Conservation (phyloP, 139 green algal species). For the Mesostigma viride region DNA sequence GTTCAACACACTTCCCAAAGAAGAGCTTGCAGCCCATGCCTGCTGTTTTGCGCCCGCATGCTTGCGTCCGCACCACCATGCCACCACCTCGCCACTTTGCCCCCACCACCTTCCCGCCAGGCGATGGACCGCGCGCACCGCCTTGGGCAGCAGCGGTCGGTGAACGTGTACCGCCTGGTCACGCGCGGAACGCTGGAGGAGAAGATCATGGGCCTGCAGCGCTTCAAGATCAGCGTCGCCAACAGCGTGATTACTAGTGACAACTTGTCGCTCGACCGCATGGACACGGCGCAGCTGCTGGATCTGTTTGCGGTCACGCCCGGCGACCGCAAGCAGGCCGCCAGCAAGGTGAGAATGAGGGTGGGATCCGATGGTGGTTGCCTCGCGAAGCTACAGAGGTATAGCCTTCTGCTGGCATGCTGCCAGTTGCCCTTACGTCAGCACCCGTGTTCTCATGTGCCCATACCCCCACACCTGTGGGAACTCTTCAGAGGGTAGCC, state of each 20-base stretch:
- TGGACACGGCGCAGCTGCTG: constrained; percentile 72
- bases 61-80: no score
- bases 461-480: no score
- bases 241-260: constrained; percentile 66
- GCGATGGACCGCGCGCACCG: constrained; percentile 90
- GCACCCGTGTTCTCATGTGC: no score
- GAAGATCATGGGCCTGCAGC: constrained; percentile 70
- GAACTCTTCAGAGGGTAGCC: no score
- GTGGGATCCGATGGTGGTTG: no score
- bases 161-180: constrained; percentile 85
- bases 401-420: no score
- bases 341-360: not conserved
- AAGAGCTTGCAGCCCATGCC: no score
- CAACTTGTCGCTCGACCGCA: constrained; percentile 50
- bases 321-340: not conserved
- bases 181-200: constrained; percentile 60
- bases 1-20: no score
- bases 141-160: constrained; percentile 80
- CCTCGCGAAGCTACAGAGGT: no score
- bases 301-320: constrained; percentile 55
- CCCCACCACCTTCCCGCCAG: constrained; percentile 22
- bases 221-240: constrained; percentile 91
- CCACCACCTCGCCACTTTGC: no score
- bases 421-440: no score
- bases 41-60: no score